A percentile compares a stretch with the other conserved stretches of the same genome.
phyloP scores from a whole-genome alignment of 768 basidiomycete species.

The Rhizopogon vinicolor region DNA sequence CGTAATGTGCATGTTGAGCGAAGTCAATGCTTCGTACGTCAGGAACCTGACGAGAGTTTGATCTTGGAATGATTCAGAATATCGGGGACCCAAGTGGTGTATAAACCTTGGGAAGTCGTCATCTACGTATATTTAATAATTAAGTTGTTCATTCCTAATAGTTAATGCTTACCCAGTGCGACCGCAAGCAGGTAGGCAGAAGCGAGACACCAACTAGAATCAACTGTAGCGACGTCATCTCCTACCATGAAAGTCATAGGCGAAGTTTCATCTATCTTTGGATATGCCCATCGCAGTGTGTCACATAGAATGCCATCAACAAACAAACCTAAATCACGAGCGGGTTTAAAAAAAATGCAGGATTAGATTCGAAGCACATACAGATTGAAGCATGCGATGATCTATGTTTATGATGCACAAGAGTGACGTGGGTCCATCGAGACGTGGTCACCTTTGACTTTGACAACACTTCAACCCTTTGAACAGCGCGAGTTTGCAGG shows the following conservation, averaged over 20 bases:
- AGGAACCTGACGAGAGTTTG: conserved; percentile 64
- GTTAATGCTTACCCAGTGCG: conserved; percentile 44
- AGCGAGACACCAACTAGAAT: conserved; percentile 56
- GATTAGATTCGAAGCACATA: conserved; percentile 26
- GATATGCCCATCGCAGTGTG: conserved; percentile 59
- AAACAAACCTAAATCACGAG: conserved; percentile 51
- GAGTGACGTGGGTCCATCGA: conserved; percentile 69
- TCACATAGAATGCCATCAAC: conserved; percentile 69
- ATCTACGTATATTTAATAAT: conserved; percentile 32
- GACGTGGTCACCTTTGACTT: conserved; percentile 44
- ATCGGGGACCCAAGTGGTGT: conserved; percentile 79
- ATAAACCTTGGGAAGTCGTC: conserved; percentile 72
- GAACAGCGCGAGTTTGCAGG: conserved; percentile 35
- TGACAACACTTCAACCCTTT: conserved; percentile 38
- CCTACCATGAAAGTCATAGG: conserved; percentile 51
- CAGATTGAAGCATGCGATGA: conserved; percentile 55
- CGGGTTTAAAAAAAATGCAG: conserved; percentile 1
- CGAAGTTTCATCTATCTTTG: conserved; percentile 38
- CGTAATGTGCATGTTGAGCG: conserved; percentile 75
- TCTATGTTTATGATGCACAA: conserved; percentile 62
- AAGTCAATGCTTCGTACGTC: conserved; percentile 82
- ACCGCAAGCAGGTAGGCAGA: conserved; percentile 58
- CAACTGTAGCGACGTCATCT: conserved; percentile 37
- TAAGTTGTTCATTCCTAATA: neutral
- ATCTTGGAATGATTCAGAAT: conserved; percentile 74